Evolutionary conservation across 2,329 filamentous ascomycete species (phyloP).

Genomic region (Fusarium burgessii): DNA sequence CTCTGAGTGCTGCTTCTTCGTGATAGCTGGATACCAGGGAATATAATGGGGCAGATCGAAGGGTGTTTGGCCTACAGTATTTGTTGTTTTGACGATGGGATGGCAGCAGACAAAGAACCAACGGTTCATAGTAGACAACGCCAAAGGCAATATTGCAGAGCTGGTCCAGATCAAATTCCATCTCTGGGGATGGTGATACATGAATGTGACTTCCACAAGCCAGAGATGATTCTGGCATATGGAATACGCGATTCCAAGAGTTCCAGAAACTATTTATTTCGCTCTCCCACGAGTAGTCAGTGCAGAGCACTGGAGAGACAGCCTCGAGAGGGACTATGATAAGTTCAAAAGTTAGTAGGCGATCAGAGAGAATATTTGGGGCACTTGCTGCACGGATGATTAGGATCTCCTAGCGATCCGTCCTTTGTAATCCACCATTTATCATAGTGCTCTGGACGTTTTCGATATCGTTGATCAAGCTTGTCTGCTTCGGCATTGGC

Average conservation of each 20-base stretch:
- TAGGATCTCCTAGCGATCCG: neutral
- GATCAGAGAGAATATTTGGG: fast-evolving
- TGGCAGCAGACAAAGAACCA: neutral
- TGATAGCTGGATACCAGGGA: neutral
- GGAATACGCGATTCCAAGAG: neutral
- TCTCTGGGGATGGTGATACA: neutral
- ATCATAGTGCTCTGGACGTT: neutral
- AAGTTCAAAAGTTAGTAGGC: neutral
- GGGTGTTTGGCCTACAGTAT: neutral
- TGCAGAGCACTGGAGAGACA: neutral
- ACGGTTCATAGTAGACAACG: neutral
- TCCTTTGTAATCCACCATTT: neutral
- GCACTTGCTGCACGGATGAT: neutral
- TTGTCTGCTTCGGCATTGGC: neutral
- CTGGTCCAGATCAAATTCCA: neutral
- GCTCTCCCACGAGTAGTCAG: neutral
- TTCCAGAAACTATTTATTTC: neutral
- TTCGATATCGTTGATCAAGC: neutral
- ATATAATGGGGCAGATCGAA: neutral
- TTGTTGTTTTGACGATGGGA: neutral
- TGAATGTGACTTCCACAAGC: neutral
- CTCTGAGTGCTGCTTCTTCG: neutral
- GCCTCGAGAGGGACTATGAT: neutral
- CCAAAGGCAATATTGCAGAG: neutral
- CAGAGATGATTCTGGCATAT: neutral